Percentiles rank a stretch among this genome's conserved stretches.
These are phyloP conservation scores for Alternaria sp. DNA, from an alignment of 2,329 filamentous ascomycete genomes.

Conservation along the genomic window DNA sequence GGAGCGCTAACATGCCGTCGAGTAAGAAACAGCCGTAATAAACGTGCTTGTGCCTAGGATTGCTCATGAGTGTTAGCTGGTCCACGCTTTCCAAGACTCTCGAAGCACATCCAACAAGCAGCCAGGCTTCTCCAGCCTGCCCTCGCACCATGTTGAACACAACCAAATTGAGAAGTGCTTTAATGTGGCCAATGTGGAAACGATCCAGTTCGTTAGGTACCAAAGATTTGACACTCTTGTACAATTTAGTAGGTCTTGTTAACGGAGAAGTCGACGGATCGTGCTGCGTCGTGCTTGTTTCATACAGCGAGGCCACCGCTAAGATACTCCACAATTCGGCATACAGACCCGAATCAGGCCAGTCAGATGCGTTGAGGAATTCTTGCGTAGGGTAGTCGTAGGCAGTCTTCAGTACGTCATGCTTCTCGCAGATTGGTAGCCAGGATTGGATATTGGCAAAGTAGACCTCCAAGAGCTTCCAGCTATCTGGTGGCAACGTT, in stretches of 20 bases:
- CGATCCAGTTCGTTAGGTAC: conserved; percentile 43
- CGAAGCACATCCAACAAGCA: conserved; percentile 70
- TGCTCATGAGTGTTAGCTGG: conserved; percentile 39
- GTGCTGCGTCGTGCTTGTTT: conserved; percentile 14
- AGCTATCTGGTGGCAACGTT: conserved; percentile 63
- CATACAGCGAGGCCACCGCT: conserved; percentile 52
- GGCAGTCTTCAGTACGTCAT: conserved; percentile 66
- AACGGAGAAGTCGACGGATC: conserved; percentile 10
- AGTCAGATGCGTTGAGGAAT: conserved; percentile 35
- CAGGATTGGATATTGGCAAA: conserved; percentile 79
- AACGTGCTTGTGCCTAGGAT: conserved; percentile 52
- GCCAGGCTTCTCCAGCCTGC: conserved; percentile 67
- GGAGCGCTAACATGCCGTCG: conserved; percentile 65
- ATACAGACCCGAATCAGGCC: conserved; percentile 48
- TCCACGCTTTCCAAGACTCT: conserved; percentile 60
- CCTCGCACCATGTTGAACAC: conserved; percentile 69
- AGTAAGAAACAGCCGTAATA: conserved; percentile 69
- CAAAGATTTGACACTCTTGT: conserved; percentile 41
- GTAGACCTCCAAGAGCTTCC: conserved; percentile 73
- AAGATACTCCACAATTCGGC: conserved; percentile 59
- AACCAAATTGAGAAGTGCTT: conserved; percentile 60
- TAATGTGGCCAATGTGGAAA: conserved; percentile 53
- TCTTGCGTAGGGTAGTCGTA: conserved; percentile 62
- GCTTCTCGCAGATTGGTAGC: conserved; percentile 76
- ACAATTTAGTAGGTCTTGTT: conserved; percentile 32